Conservation (phyloP, 345 rosid genomes). For the Citrus sinensis region DNA sequence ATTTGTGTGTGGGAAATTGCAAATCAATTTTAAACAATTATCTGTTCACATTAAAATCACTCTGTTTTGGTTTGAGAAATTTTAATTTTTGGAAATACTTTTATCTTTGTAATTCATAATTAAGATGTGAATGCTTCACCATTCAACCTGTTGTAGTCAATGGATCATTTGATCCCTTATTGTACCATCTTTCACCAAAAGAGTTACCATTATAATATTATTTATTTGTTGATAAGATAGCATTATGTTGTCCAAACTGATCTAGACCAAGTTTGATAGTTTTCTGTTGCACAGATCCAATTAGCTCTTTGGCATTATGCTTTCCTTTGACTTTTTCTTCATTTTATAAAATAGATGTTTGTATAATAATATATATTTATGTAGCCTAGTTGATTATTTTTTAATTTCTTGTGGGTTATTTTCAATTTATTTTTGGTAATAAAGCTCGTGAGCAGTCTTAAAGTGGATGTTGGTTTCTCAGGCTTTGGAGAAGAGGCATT, state of each 20-base stretch:
- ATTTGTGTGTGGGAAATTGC: background rate
- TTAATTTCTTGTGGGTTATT: no score
- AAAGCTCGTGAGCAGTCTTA: background rate
- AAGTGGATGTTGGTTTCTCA: slow-evolving; percentile 15
- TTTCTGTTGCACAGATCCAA: background rate
- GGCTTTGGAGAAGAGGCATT: slow-evolving; percentile 69
- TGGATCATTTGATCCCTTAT: background rate
- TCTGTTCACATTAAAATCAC: background rate
- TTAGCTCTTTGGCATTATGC: background rate
- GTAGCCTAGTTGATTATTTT: background rate
- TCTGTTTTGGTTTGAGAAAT: background rate
- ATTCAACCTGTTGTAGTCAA: background rate
- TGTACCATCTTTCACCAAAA: background rate
- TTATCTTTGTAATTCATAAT: background rate
- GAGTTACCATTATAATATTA: background rate
- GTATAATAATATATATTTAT: background rate
- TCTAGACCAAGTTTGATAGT: background rate
- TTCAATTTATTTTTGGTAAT: no score
- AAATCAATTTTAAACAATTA: background rate
- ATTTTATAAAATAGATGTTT: background rate
- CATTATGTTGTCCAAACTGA: background rate
- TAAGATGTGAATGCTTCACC: background rate
- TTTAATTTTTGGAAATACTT: background rate
- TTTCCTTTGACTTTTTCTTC: background rate
- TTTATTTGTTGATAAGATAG: background rate